Evolutionary conservation across 2,329 filamentous ascomycete genomes (phyloP), one percentile per base, ranked within the genome.

Genomic region (Apiospora arundinis): DNA sequence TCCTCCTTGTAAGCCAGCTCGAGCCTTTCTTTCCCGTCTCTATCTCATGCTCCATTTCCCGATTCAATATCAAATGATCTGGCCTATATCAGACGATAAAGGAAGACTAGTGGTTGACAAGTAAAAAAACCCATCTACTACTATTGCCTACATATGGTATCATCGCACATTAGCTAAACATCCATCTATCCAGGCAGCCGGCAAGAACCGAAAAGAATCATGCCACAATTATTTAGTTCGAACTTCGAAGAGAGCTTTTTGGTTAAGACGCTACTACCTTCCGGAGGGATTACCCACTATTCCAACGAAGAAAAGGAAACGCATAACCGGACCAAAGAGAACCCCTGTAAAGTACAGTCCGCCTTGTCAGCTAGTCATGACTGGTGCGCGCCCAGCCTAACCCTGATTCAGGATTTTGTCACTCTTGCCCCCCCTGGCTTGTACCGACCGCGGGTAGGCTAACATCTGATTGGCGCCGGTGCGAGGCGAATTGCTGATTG

Each of bases 401-500:
- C 23, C 32, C 56, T 9, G 40, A 32, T 40, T 2, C 32, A 14
- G 56, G 21, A 63, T 40, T 4, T 40, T 11, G 32, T 40, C 32
- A 63, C 56, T 40, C 40, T 60, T 40, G 28, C 9, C 32, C 14
- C 32, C 14, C 21, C n/a, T 56, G 8, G 4, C 18, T 32, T 18
- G 16, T 56, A 37, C 52, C 7, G 37, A n/a, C 18, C n/a, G 25
- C 49, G 49, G 49, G 49, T 56, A 60, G 18, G 25, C 18, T 40
- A 40, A 14, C 21, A 14, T 21, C 56, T 63, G 56, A 63, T 63
- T 63, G 56, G 56, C 18, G 56, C 56, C 32, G 18, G 18, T 40
- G 28, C 56, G 56, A 63, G 56, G 18, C 56, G 18, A 16, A 4
- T 12, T n/a, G 56, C 56, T 63, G 56, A 63, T 63, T 63, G 56